phyloP scores from a whole-genome alignment of 331 rosid genomes.

The Rosa hybrid region DNA sequence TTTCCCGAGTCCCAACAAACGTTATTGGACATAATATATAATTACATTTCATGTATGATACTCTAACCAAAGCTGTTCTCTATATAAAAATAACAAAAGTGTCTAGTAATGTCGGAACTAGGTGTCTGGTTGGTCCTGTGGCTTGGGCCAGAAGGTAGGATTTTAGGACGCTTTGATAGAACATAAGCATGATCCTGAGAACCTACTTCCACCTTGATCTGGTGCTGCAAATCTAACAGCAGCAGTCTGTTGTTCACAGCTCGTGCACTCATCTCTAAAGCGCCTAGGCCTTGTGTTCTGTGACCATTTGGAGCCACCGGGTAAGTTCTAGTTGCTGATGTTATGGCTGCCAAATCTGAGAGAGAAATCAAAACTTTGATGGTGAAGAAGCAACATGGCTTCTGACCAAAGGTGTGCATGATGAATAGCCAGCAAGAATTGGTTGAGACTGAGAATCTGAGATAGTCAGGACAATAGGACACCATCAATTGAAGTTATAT shows the following conservation, averaged over 20 bases:
- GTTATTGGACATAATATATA: too few species aligned
- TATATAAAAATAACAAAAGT: too few species aligned
- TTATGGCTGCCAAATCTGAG: not conserved
- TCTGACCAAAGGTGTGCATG: constrained; percentile 4
- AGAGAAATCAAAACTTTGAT: not conserved
- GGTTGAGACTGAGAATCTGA: not conserved
- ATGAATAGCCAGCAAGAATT: not conserved
- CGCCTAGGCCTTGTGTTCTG: not conserved
- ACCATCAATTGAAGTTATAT: not conserved
- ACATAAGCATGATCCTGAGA: not conserved
- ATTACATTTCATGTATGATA: too few species aligned
- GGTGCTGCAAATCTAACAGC: constrained; percentile 8
- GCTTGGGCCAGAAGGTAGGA: not conserved
- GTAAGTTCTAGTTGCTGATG: not conserved
- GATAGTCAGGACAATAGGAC: not conserved
- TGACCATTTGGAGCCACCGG: not conserved
- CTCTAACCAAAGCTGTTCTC: too few species aligned
- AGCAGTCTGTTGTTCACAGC: not conserved
- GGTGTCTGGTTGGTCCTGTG: too few species aligned
- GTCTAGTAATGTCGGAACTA: not conserved
- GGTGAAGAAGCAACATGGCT: constrained; percentile 6
- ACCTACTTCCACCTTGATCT: not conserved
- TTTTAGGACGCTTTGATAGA: constrained; percentile 6
- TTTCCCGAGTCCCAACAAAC: too few species aligned
- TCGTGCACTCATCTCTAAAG: not conserved